Base-by-base conservation (phyloP, 1,139 yeast genomes). In the Nakaseomyces delphensis region DNA sequence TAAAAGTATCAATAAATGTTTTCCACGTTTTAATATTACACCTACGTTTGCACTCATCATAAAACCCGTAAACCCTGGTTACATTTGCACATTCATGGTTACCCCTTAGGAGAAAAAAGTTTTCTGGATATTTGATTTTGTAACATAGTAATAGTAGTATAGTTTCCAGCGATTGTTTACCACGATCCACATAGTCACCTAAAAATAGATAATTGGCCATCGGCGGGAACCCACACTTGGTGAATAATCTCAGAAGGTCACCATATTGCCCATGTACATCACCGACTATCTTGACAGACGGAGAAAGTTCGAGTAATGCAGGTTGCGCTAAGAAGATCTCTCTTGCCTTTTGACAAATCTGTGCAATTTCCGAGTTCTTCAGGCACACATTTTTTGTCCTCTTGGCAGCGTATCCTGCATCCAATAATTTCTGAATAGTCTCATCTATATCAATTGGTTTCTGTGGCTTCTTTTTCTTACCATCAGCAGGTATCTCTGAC, bases 191-290 rank as follows among this genome's bases (percentile, higher is more conserved):
- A 61, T 91, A 91, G 64, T 91, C 98, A 13, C 98, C 98, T 44
- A 91, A 65, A 55, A 91, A 89, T 48, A 91, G 69, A 65, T 87
- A 91, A 62, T 91, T 91, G 15, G 96, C 77, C 48, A 84, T 77
- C 2, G 98, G 98, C n/a, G 98, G 98, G 65, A 86, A 91, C 18
- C 97, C 98, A 68, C 97, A 89, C 68, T 85, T 86, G 40, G 94
- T 87, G 64, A 91, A 91, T 53, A 91, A 74, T 51, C 97, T 76
- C 50, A 91, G 79, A 54, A 91, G 69, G 64, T 91, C 98, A 42
- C 87, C 84, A 64, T 81, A 91, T 63, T 91, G 98, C 15, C 98
- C 97, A 64, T 91, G 98, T 30, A 91, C 95, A 62, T 91, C 98
- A 37, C 97, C 98, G 5, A 89, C 97, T 32, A 91, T 89, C 64